These are phyloP conservation scores for Rubia yunnanensis DNA, from an alignment of 257 asterid genomes.

Conservation along the genomic window DNA sequence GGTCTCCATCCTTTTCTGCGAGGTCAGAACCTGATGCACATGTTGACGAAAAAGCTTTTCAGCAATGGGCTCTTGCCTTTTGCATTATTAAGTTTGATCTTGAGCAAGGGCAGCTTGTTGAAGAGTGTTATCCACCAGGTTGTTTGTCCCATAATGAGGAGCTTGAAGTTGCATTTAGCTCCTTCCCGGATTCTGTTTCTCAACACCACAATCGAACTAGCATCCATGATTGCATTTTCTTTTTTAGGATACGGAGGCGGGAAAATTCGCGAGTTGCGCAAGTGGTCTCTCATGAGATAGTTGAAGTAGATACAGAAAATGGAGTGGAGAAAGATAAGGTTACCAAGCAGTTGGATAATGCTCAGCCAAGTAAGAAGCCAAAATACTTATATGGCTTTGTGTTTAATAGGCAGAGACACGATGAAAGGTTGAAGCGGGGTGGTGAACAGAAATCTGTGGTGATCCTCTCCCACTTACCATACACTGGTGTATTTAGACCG, in stretches of 20 bases:
- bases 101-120: conserved; percentile 95
- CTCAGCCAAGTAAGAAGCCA: conserved; percentile 23
- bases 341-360: conserved; percentile 25
- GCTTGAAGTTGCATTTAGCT: conserved; percentile 86
- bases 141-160: conserved; percentile 82
- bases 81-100: conserved; percentile 91
- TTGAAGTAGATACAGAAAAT: conserved; percentile 36
- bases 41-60: conserved; percentile 61
- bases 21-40: conserved; percentile 59
- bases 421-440: conserved; percentile 89
- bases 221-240: conserved; percentile 87
- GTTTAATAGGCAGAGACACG: conserved; percentile 95
- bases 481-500: conserved; percentile 84
- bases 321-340: conserved; percentile 22
- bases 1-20: conserved; percentile 76
- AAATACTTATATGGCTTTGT: conserved; percentile 85
- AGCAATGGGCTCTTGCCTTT: conserved; percentile 80
- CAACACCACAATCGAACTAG: conserved; percentile 86
- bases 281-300: conserved; percentile 39
- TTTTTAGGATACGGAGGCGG: conserved; percentile 70
- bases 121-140: conserved; percentile 86
- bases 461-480: conserved; percentile 82
- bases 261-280: conserved; percentile 27
- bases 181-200: conserved; percentile 98
- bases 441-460: conserved; percentile 97